Percentiles rank a stretch among this genome's conserved stretches.
Conservation (phyloP, 1,139 yeast genomes). For the Nakaseomyces nivariensis region DNA sequence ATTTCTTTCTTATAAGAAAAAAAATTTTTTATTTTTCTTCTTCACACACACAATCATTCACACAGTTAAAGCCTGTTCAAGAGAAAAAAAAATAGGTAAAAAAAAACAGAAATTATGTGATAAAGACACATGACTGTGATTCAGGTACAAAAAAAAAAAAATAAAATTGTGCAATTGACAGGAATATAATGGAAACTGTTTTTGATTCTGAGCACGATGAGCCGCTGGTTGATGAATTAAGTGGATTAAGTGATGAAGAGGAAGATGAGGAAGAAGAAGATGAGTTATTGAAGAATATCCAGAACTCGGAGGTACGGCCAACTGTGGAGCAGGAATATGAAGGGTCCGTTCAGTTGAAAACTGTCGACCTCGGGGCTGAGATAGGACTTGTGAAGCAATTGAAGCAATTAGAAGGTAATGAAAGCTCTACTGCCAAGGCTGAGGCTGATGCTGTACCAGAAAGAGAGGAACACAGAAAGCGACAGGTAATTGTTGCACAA, state of each 20-base stretch:
- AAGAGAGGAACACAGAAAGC: neutral
- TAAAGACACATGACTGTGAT: neutral
- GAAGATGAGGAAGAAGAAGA: neutral
- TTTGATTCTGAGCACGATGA: neutral
- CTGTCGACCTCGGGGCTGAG: neutral
- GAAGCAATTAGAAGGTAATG: neutral
- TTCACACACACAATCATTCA: neutral
- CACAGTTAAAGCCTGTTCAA: neutral
- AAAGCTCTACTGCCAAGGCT: neutral
- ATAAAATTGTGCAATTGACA: neutral
- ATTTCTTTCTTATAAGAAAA: no score
- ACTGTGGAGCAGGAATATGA: neutral
- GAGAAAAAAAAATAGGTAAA: no score
- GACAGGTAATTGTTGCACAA: neutral
- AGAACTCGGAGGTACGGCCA: neutral
- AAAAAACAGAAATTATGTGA: neutral
- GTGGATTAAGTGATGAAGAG: neutral
- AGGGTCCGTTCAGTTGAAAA: neutral
- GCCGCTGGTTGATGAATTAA: constrained; percentile 1
- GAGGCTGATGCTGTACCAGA: neutral
- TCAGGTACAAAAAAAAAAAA: no score
- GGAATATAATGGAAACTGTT: neutral
- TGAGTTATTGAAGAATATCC: neutral
- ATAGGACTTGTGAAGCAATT: neutral
- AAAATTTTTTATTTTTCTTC: neutral